A percentile compares a stretch with the other conserved stretches of the same genome.
phyloP scores from a whole-genome alignment of 768 basidiomycete species.

The Mycena belliarum region DNA sequence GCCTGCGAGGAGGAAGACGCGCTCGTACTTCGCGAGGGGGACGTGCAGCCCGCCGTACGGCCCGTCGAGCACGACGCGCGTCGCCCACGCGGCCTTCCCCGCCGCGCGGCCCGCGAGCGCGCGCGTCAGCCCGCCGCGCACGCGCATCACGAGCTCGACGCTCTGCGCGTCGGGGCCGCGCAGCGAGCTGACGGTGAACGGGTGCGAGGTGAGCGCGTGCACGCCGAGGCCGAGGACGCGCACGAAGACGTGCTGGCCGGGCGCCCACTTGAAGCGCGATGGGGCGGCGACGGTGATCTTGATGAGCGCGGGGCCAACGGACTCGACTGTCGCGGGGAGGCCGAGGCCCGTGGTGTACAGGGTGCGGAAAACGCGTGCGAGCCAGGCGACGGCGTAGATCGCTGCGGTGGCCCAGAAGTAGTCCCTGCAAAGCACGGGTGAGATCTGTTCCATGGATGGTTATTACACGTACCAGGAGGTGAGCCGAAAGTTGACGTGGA shows the following conservation, averaged over 20 bases:
- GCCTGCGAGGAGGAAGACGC: constrained; percentile 32
- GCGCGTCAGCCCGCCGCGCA: constrained; percentile 31
- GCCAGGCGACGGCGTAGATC: constrained; percentile 30
- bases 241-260: constrained; percentile 33
- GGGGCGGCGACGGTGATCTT: constrained; percentile 25
- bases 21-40: constrained; percentile 27
- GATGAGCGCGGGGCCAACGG: constrained; percentile 27
- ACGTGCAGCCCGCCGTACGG: constrained; percentile 32
- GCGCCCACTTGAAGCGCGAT: constrained; percentile 29
- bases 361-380: constrained; percentile 29
- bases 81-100: constrained; percentile 14
- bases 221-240: constrained; percentile 22
- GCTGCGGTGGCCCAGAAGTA: constrained; percentile 35
- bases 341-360: constrained; percentile 25
- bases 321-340: constrained; percentile 26
- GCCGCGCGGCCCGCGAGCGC: constrained; percentile 19
- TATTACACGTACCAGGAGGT: constrained; percentile 27
- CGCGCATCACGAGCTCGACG: constrained; percentile 27
- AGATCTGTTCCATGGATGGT: not conserved
- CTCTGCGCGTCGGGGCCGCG: constrained; percentile 8
- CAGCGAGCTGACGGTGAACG: constrained; percentile 35
- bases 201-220: constrained; percentile 33
- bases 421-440: constrained; percentile 21
- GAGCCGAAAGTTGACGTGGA: constrained; percentile 32
- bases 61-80: constrained; percentile 29